Base-by-base conservation (phyloP, 306 rosid genomes). In the Herpetospermum pedunculosum region DNA sequence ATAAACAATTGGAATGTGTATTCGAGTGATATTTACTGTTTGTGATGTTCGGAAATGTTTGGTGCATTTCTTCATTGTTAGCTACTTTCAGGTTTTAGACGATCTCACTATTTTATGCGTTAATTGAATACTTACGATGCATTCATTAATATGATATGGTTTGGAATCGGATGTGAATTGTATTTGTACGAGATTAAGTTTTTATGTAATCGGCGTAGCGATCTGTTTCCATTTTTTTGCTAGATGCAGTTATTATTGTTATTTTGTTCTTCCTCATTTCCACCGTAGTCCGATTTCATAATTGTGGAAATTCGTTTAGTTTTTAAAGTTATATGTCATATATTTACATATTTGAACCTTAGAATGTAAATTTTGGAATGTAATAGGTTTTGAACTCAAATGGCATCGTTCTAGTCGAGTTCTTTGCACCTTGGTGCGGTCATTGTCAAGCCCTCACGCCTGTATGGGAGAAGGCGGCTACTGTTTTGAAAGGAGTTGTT, bases 391-490 rank as follows among this genome's bases (percentile, higher is more conserved):
- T 89, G 81, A 92, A 95, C 82, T 95, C 97, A 16, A 95, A 92
- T 71, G 85, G 96, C 77, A 84, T 95, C 55, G 99, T 95, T 75
- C 84, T 95, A 52, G 97, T 95, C 26, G 99, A 95, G 82, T 95
- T 95, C 82, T 95, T 89, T 77, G 99, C 99, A 3, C 99, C 99
- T 1, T 95, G 99, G 99, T 95, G 99, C 69, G 99, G 99, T n/a
- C 99, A 95, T 75, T 95, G 99, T 83, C 65, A 92, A 78, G 92
- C 97, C 77, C 87, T 95, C 41, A 87, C 99, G 28, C 97, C 99
- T 19, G 76, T 73, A 59, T 95, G 99, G 99, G 99, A 95, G 86
- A 95, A 89, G 79, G 96, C 92, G 4, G 97, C 99, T 50, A 80
- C 84, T 73, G 86, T 91, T 71, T 82, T 95, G 75, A 95, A 95